A percentile compares a stretch with the other conserved stretches of the same genome.
Conservation (phyloP, 495 filamentous ascomycete genomes). For the Elasticomyces elasticus region DNA sequence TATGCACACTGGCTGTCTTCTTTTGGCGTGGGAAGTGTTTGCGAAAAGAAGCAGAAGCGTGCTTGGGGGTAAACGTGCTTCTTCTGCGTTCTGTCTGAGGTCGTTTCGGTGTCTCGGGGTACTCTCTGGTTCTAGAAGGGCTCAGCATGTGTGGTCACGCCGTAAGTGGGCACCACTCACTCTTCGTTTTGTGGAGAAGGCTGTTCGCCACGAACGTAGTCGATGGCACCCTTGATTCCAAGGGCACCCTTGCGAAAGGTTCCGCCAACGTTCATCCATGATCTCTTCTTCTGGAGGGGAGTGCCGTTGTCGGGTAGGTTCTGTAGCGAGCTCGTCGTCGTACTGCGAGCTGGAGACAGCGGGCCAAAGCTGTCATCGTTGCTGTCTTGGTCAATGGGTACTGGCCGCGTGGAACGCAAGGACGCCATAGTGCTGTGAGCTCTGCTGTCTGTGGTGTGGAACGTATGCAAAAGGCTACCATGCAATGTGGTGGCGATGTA, state of each 20-base stretch:
- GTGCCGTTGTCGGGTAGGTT: neutral
- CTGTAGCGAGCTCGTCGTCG: constrained; percentile 1
- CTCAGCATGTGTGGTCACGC: neutral
- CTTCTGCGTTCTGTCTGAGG: neutral
- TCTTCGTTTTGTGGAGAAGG: neutral
- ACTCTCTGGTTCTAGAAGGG: neutral
- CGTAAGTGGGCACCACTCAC: neutral
- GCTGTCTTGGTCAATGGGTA: neutral
- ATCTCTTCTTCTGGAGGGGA: neutral
- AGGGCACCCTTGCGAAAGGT: neutral
- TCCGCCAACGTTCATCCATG: constrained; percentile 1
- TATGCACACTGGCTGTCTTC: neutral
- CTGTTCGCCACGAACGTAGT: neutral
- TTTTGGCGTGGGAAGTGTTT: neutral
- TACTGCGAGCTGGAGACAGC: neutral
- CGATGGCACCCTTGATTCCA: constrained; percentile 1
- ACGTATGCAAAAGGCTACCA: no score
- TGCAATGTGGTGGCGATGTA: no score
- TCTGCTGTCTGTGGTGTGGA: no score
- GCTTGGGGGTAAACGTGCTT: neutral
- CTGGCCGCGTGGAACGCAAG: no score
- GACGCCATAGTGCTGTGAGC: neutral
- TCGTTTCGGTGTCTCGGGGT: neutral
- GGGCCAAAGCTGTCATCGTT: neutral
- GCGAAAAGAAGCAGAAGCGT: neutral